These are phyloP conservation scores for Eucalyptus rudis DNA, from an alignment of 345 rosid genomes.

Conservation along the genomic window DNA sequence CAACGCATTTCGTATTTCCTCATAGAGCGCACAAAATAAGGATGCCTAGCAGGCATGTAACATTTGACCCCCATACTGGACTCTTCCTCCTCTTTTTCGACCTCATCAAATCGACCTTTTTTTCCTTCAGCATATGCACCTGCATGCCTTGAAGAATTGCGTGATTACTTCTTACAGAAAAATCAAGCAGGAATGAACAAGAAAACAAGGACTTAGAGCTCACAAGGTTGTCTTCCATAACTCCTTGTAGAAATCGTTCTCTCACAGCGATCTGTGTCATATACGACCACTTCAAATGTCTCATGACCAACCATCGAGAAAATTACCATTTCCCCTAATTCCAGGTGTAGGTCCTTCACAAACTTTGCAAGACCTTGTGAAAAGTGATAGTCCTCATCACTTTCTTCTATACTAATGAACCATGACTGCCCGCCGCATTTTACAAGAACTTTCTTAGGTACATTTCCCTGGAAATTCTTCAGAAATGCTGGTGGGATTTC, in stretches of 20 bases:
- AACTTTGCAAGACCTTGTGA: neutral
- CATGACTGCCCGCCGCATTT: neutral
- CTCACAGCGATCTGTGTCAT: neutral
- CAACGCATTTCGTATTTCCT: neutral
- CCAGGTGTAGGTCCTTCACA: neutral
- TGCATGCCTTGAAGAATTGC: neutral
- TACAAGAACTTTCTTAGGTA: neutral
- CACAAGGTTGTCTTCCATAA: neutral
- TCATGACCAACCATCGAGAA: neutral
- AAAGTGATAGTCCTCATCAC: neutral
- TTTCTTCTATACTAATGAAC: neutral
- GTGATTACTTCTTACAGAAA: neutral
- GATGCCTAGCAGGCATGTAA: neutral
- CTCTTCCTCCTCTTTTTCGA: neutral
- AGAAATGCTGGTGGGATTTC: neutral
- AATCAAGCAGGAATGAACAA: neutral
- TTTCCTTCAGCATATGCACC: neutral
- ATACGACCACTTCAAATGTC: neutral
- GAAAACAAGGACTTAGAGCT: neutral
- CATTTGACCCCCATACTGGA: neutral
- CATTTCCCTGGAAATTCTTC: neutral
- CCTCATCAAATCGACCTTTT: neutral
- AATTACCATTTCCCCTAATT: neutral
- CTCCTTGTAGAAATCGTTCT: neutral
- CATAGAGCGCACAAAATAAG: neutral